Evolutionary conservation across 2,329 filamentous ascomycete species (phyloP), one percentile per base, ranked within the genome.

Genomic region (Lachnellula cervina): DNA sequence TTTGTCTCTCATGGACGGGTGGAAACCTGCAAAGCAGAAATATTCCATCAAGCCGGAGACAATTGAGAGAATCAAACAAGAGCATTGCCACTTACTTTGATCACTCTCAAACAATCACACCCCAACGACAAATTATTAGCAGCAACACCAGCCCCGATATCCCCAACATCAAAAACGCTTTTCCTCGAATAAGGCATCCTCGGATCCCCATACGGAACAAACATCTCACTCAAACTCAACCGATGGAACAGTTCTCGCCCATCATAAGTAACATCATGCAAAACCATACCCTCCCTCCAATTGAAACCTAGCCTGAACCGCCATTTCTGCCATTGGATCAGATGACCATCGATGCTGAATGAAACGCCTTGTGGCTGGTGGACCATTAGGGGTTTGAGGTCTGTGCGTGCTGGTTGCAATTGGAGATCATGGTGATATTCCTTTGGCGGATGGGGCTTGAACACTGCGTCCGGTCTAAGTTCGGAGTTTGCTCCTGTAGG

Each of bases 151-250:
- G 82, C 81, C 16, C 84, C 85, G 21, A 79, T 83, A 60, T 88
- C 84, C 2, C 85, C 85, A 59, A 88, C 82, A 64, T 88, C 85
- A 62, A 88, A 88, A 3, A 84, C 85, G 57, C 84, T 81, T 67
- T 88, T 88, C 50, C 83, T 76, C 49, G 84, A 82, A 66, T 80
- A 87, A 0, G 83, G 83, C 4, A 78, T 74, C 5, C 84, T 76
- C 8, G 80, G 80, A 62, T 87, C 84, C 1, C 77, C 82, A 62
- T 87, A 88, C 0, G 83, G 83, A 0, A 86, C 82, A 4, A 76
- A 75, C 83, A 86, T 86, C 65, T 86, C 83, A 54, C 77, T 80
- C 51, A 85, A 71, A 50, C 76, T 77, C 54, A 86, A 66, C 6
- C 83, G 74, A 68, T 86, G 80, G 64, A 86, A 74, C 34, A 85